Conservation (phyloP, 352 stramenopile species). For the Phytophthora uliginosa region DNA sequence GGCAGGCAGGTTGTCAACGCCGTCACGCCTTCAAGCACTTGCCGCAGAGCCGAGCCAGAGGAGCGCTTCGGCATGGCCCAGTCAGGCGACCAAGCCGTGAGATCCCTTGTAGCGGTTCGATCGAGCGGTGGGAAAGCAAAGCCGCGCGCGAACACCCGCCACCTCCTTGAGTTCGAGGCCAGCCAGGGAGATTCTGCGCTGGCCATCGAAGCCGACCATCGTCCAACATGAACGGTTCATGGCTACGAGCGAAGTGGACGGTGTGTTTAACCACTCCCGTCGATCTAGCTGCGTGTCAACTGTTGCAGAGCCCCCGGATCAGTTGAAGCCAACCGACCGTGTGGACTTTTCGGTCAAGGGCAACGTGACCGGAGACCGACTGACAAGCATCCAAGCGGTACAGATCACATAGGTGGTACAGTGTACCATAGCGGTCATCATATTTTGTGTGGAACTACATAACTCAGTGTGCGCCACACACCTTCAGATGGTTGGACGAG, state of each 20-base stretch:
- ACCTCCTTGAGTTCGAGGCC: background rate
- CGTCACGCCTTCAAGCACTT: conserved; percentile 18
- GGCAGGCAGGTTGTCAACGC: conserved; percentile 9
- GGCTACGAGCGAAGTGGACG: too few relatives aligned
- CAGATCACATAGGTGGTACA: background rate
- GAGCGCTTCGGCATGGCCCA: background rate
- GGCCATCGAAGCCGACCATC: too few relatives aligned
- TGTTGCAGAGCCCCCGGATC: conserved; percentile 1
- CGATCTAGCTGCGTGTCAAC: background rate
- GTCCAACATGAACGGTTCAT: too few relatives aligned
- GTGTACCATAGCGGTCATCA: background rate
- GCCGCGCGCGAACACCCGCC: conserved; percentile 3
- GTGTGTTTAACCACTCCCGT: too few relatives aligned
- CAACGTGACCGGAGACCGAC: too few relatives aligned
- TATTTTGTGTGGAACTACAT: conserved; percentile 1
- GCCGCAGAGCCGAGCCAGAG: background rate
- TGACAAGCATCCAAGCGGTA: conserved; percentile 21
- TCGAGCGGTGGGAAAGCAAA: conserved; percentile 40
- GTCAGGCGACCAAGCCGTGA: conserved; percentile 22
- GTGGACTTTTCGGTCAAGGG: too few relatives aligned
- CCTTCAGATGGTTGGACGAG: conserved; percentile 27
- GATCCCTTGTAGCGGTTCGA: conserved; percentile 20
- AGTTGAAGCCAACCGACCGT: conserved; percentile 22
- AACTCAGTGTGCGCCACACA: conserved; percentile 14
- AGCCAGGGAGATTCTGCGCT: too few relatives aligned